Percentiles rank a stretch among this genome's conserved stretches.
Evolutionary conservation across 2,329 filamentous ascomycete species (phyloP).

Genomic region (Scedosporium apiospermum): DNA sequence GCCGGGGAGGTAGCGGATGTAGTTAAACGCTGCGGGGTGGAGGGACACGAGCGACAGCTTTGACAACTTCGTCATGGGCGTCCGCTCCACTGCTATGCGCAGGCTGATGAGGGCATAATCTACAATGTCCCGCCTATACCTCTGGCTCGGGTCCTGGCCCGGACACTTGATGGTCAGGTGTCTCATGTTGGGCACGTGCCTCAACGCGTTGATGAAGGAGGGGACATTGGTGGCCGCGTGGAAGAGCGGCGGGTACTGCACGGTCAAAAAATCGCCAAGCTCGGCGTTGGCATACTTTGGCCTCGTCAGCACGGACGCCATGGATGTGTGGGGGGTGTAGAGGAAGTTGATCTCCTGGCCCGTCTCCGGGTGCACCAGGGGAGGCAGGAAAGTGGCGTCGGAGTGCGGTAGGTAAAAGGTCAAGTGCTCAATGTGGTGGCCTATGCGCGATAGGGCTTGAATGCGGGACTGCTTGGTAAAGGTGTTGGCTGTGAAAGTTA

Average conservation of each 20-base stretch:
- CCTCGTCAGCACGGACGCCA: constrained; percentile 48
- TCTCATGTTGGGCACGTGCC: constrained; percentile 56
- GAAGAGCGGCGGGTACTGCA: constrained; percentile 82
- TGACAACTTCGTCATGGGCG: constrained; percentile 53
- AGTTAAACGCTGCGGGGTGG: constrained; percentile 66
- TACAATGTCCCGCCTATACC: constrained; percentile 67
- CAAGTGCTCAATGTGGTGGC: constrained; percentile 67
- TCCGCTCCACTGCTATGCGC: constrained; percentile 71
- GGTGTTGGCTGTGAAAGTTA: constrained; percentile 63
- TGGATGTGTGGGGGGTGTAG: constrained; percentile 67
- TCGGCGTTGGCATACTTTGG: constrained; percentile 75
- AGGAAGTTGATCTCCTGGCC: constrained; percentile 73
- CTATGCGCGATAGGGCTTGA: constrained; percentile 66
- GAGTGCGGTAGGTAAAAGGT: constrained; percentile 71
- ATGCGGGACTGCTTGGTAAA: constrained; percentile 68
- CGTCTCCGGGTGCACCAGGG: constrained; percentile 68
- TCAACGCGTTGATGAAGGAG: constrained; percentile 70
- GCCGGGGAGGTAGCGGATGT: constrained; percentile 64
- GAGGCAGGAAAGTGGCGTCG: constrained; percentile 70
- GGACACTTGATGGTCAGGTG: constrained; percentile 72
- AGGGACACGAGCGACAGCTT: constrained; percentile 65
- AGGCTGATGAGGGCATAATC: constrained; percentile 86
- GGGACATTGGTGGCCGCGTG: constrained; percentile 82
- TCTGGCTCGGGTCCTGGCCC: constrained; percentile 56
- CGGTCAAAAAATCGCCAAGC: constrained; percentile 70